phyloP scores from a whole-genome alignment of 176 grass and related monocot species.

The Musa troglodytarum region DNA sequence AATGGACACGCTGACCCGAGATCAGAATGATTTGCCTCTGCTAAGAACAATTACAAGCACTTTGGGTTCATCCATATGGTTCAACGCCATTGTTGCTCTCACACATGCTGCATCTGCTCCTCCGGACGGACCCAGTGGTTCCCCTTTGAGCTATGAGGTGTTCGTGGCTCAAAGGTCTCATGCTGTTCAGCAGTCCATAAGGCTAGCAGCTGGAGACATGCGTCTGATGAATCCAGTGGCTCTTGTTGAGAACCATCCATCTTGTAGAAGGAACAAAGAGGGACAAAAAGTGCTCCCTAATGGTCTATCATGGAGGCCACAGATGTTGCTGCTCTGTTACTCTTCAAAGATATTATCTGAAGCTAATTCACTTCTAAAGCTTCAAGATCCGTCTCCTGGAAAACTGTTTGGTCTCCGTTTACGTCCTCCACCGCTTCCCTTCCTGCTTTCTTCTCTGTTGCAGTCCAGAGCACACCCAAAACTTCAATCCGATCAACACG shows the following conservation, averaged over 20 bases:
- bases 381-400: slow-evolving; percentile 66
- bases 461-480: slow-evolving; percentile 74
- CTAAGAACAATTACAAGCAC: slow-evolving; percentile 62
- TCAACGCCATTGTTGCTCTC: slow-evolving; percentile 79
- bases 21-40: slow-evolving; percentile 86
- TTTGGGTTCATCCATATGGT: slow-evolving; percentile 91
- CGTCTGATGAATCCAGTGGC: slow-evolving; percentile 81
- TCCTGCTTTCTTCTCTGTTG: slow-evolving; percentile 69
- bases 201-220: slow-evolving; percentile 81
- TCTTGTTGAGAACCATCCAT: slow-evolving; percentile 94
- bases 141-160: slow-evolving; percentile 75
- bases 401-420: slow-evolving; percentile 58
- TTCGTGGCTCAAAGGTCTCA: slow-evolving; percentile 79
- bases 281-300: slow-evolving; percentile 76
- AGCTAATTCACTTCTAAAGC: slow-evolving; percentile 68
- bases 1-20: slow-evolving; percentile 54
- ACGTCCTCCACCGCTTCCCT: slow-evolving; percentile 60
- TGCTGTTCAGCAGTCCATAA: slow-evolving; percentile 75
- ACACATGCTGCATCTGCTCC: slow-evolving; percentile 89
- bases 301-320: slow-evolving; percentile 67
- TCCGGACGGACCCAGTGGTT: slow-evolving; percentile 69
- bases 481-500: slow-evolving; percentile 50
- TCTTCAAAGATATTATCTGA: slow-evolving; percentile 95
- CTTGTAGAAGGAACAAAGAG: slow-evolving; percentile 61
- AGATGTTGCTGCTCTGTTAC: slow-evolving; percentile 81